Percentiles rank a stretch among this genome's conserved stretches.
phyloP scores from a whole-genome alignment of 352 stramenopile species.

The Albugo laibachii region DNA sequence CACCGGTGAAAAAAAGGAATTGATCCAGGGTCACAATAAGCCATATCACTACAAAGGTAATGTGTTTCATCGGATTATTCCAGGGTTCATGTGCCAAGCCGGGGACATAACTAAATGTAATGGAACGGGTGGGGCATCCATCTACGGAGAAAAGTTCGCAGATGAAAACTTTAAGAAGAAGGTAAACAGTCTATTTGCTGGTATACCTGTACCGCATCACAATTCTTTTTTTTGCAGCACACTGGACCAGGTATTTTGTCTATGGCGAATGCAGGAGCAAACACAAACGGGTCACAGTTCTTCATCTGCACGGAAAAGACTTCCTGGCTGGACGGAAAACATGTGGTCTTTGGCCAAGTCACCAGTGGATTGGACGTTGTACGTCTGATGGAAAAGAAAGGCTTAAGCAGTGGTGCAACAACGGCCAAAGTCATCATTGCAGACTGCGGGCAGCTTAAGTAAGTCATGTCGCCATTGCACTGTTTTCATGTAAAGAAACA shows the following conservation, averaged over 20 bases:
- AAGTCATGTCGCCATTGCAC: too few relatives aligned
- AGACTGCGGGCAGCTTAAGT: slow-evolving; percentile 87
- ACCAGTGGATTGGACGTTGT: slow-evolving; percentile 94
- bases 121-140: slow-evolving; percentile 87
- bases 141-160: slow-evolving; percentile 90
- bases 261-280: slow-evolving; percentile 92
- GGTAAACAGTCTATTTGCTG: slow-evolving; percentile 1
- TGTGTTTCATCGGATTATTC: slow-evolving; percentile 79
- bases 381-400: slow-evolving; percentile 91
- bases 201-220: neutral
- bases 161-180: slow-evolving; percentile 92
- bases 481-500: neutral
- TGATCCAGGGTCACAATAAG: slow-evolving; percentile 44
- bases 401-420: slow-evolving; percentile 84
- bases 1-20: slow-evolving; percentile 22
- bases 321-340: slow-evolving; percentile 80
- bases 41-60: slow-evolving; percentile 73
- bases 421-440: slow-evolving; percentile 83
- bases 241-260: slow-evolving; percentile 81
- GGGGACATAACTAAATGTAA: slow-evolving; percentile 78
- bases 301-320: slow-evolving; percentile 89
- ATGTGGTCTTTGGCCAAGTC: slow-evolving; percentile 92
- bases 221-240: slow-evolving; percentile 32
- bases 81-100: slow-evolving; percentile 73
- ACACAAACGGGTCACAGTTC: slow-evolving; percentile 97